Conservation (phyloP, 331 rosid species). For the Quercus tomentella region DNA sequence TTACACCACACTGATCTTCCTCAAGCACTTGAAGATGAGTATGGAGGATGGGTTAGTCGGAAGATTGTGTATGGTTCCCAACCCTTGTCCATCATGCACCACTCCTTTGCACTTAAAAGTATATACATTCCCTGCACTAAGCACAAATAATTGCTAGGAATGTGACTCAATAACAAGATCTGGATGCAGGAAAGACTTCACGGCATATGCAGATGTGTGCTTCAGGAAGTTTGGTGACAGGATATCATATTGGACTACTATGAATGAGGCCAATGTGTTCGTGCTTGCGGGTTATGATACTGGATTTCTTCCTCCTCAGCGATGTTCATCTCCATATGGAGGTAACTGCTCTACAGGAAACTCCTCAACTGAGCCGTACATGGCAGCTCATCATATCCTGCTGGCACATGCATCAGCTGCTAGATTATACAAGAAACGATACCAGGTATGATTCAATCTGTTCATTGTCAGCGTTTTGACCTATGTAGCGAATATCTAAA, state of each 20-base stretch:
- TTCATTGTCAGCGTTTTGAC: background rate
- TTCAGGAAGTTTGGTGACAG: slow-evolving; percentile 52
- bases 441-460: slow-evolving; percentile 31
- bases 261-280: slow-evolving; percentile 44
- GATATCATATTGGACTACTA: slow-evolving; percentile 49
- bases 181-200: slow-evolving; percentile 50
- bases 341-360: slow-evolving; percentile 45
- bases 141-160: background rate
- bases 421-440: slow-evolving; percentile 34
- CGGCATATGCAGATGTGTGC: slow-evolving; percentile 48
- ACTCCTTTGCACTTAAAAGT: background rate
- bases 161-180: background rate
- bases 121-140: background rate
- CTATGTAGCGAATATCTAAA: background rate
- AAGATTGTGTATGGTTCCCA: slow-evolving; percentile 37
- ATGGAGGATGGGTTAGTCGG: slow-evolving; percentile 58
- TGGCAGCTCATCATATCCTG: slow-evolving; percentile 49
- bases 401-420: slow-evolving; percentile 57
- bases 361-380: slow-evolving; percentile 62
- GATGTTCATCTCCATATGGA: slow-evolving; percentile 35
- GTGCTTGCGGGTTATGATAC: slow-evolving; percentile 26
- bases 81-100: background rate
- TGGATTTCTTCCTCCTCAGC: slow-evolving; percentile 36
- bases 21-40: slow-evolving; percentile 57
- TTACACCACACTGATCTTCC: slow-evolving; percentile 46